A percentile compares a stretch with the other conserved stretches of the same genome.
Evolutionary conservation across 2,329 filamentous ascomycete genomes (phyloP).

Genomic region (Xylariaceae sp.): DNA sequence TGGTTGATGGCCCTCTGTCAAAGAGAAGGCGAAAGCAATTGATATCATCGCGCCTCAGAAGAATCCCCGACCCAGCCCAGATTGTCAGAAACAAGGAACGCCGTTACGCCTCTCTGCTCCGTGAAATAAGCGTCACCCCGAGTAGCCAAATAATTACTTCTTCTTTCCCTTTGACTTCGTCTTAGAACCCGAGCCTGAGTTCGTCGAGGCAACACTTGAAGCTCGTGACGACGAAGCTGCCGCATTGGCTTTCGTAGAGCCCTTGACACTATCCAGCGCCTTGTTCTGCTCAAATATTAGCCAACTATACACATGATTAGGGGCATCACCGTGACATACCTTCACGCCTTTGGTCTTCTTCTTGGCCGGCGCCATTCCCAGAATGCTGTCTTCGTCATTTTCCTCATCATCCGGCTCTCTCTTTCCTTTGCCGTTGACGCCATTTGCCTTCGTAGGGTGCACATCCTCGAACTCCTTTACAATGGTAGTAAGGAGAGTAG

Average conservation of each 20-base stretch:
- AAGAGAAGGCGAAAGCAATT: no score
- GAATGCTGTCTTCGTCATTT: conserved; percentile 76
- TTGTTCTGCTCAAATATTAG: conserved; percentile 66
- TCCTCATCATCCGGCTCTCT: conserved; percentile 75
- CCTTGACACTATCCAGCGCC: conserved; percentile 83
- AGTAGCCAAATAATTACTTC: conserved; percentile 36
- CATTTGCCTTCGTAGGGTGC: conserved; percentile 50
- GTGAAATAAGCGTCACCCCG: no score
- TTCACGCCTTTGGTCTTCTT: conserved; percentile 92
- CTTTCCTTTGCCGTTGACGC: conserved; percentile 66
- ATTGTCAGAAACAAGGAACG: no score
- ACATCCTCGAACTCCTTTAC: conserved; percentile 86
- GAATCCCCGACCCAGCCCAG: no score
- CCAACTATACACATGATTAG: neutral
- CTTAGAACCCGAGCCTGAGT: conserved; percentile 46
- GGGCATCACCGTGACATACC: conserved; percentile 47
- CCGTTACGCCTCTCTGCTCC: no score
- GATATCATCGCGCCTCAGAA: no score
- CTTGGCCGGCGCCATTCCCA: conserved; percentile 80
- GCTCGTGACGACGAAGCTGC: conserved; percentile 76
- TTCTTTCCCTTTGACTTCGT: conserved; percentile 50
- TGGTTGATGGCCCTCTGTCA: no score
- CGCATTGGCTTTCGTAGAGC: conserved; percentile 67
- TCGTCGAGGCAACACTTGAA: conserved; percentile 79
- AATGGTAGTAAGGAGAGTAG: conserved; percentile 88